Evolutionary conservation across 1,284 basidiomycete genomes (phyloP), one percentile per base, ranked within the genome.

Genomic region (Meira nashicola): DNA sequence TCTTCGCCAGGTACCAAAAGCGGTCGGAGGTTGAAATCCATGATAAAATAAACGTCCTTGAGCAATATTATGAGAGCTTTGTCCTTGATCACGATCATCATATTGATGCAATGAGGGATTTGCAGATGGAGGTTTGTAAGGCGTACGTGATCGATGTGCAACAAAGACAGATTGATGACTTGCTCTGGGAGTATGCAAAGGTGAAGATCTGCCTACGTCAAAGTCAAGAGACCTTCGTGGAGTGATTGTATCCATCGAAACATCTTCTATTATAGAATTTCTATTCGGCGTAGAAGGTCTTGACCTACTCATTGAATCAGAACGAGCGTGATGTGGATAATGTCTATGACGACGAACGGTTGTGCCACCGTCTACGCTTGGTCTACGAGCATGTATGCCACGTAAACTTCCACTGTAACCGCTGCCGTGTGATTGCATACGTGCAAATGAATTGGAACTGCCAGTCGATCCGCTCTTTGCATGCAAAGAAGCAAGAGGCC

Each of bases 121-220:
- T 14, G 71, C 65, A 12, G 71, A 74, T 49, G 72, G 72, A 8
- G 72, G 70, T n/a, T 70, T 65, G 55, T 70, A 74, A 5, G 66
- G 66, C 41, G 71, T 65, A 5, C 72, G 61, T 14, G 68, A 58
- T 41, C 67, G 68, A 63, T 74, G 71, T 9, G 71, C 72, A 1
- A 73, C 66, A 57, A 74, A 74, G 43, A 73, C 57, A 57, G 68
- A 71, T 41, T 65, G 65, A 4, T 62, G 54, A 19, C 54, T 9
- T 10, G 53, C 6, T 14, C 19, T 40, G 8, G 48, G 39, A 2
- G 56, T 23, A 28, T 33, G 25, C 9, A 37, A 19, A 10, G 56
- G 38, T 53, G 38, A 50, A 8, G 25, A 54, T 57, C 39, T n/a
- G 5, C n/a, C 51, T 17, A 39, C 14, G 48, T 40, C 37, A 33